A percentile compares a stretch with the other conserved stretches of the same genome.
Evolutionary conservation across 2,329 filamentous ascomycete genomes (phyloP).

Genomic region (Cytospora mali): DNA sequence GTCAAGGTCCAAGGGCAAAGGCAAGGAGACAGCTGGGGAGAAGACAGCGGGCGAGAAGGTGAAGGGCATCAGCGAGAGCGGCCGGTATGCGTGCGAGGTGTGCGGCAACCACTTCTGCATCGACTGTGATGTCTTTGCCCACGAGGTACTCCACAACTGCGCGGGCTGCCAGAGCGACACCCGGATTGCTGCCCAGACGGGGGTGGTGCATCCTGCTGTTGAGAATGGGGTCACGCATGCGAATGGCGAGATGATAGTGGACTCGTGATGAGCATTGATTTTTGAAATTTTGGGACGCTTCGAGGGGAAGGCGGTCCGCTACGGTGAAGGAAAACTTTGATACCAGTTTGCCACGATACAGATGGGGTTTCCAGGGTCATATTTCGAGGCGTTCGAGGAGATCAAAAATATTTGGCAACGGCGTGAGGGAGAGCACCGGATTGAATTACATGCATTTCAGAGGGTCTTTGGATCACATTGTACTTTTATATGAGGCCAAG

Average conservation of each 20-base stretch:
- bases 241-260: constrained; percentile 51
- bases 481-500: constrained; percentile 5
- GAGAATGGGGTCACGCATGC: constrained; percentile 31
- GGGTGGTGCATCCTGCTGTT: constrained; percentile 10
- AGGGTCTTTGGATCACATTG: constrained; percentile 7
- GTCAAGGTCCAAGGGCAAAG: constrained; percentile 33
- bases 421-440: constrained; percentile 7
- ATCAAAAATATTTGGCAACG: background rate
- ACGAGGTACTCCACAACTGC: constrained; percentile 94
- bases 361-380: constrained; percentile 12
- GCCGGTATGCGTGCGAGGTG: constrained; percentile 85
- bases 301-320: background rate
- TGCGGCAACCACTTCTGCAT: constrained; percentile 94
- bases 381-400: constrained; percentile 14
- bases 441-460: constrained; percentile 11
- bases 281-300: too few relatives aligned
- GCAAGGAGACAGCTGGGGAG: constrained; percentile 27
- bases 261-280: constrained; percentile 34
- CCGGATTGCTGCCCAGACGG: constrained; percentile 33
- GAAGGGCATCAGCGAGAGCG: constrained; percentile 80
- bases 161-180: constrained; percentile 75
- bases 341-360: constrained; percentile 21
- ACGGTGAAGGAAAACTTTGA: constrained; percentile 6
- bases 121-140: constrained; percentile 93
- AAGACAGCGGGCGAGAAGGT: constrained; percentile 30